Evolutionary conservation across 2,329 filamentous ascomycete species (phyloP), one percentile per base, ranked within the genome.

Genomic region (Xylogone sp.): DNA sequence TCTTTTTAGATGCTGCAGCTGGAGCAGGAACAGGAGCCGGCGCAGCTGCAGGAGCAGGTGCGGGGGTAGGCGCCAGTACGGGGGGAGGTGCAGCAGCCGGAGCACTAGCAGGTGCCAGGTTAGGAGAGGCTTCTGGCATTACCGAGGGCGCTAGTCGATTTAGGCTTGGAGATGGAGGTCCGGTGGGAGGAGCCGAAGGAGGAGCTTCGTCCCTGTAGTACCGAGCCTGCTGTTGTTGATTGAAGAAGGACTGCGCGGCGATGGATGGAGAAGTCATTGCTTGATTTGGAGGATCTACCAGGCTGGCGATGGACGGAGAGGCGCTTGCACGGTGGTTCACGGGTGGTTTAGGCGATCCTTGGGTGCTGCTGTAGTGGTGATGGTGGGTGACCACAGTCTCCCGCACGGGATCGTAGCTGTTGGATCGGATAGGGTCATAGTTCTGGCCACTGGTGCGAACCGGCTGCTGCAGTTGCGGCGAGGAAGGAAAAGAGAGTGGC

Each of bases 261-360:
- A 62, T 55, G 0, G 64, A 66, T 6, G 64, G 64, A 10, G 63
- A 66, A 4, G 60, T 59, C 29, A 62, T 52, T 3, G 60, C 44
- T 31, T 68, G 65, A 46, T 62, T 68, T 2, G 80, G 79, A 29
- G 86, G 87, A 59, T 96, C 90, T 47, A 97, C 89, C 52, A 97
- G 79, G 69, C 90, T 96, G 5, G 90, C 87, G 59, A 97, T 96
- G 2, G 93, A 93, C 1, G 93, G 92, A 3, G 93, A 97, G 39
- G 88, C 88, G 65, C 88, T 93, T n/a, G 89, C 87, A 50, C 87
- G 83, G n/a, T n/a, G n/a, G 69, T 87, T 86, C 49, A 46, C 69
- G 69, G 3, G 67, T 69, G 45, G 77, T 68, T 68, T 62, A 13
- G 73, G 75, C 7, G 74, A 72, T n/a, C 70, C 71, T 50, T 73